These are phyloP conservation scores for Metschnikowia colocasiae DNA, from an alignment of 805 yeast species.

Conservation along the genomic window DNA sequence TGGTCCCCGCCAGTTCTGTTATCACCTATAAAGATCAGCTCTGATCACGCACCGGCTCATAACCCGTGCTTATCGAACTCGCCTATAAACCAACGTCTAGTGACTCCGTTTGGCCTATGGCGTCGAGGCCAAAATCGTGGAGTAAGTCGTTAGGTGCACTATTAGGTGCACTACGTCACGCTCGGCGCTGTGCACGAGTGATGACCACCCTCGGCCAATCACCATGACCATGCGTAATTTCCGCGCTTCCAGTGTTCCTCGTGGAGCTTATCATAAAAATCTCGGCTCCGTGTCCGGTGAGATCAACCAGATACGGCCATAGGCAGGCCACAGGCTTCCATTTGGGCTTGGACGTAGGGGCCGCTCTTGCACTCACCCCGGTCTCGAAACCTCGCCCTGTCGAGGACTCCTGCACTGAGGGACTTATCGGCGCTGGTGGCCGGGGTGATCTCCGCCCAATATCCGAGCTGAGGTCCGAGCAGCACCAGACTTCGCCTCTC, in stretches of 20 bases:
- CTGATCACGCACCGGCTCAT: no score
- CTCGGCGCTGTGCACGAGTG: background rate
- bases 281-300: slow-evolving; percentile 5
- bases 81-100: no score
- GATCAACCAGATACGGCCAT: background rate
- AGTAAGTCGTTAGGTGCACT: background rate
- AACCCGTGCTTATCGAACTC: no score
- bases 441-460: background rate
- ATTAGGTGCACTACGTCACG: background rate
- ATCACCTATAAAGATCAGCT: no score
- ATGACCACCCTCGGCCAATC: slow-evolving; percentile 4
- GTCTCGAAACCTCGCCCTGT: no score
- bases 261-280: slow-evolving; percentile 2
- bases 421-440: background rate
- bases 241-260: background rate
- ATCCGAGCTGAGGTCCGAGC: background rate
- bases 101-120: no score
- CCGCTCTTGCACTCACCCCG: no score
- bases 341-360: background rate
- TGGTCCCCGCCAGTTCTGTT: no score
- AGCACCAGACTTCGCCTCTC: background rate
- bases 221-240: slow-evolving; percentile 2
- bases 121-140: no score
- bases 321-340: background rate
- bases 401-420: background rate